Percentiles rank a stretch among this genome's conserved stretches.
Evolutionary conservation across 495 filamentous ascomycete species (phyloP).

Genomic region (Annulohypoxylon moriforme): DNA sequence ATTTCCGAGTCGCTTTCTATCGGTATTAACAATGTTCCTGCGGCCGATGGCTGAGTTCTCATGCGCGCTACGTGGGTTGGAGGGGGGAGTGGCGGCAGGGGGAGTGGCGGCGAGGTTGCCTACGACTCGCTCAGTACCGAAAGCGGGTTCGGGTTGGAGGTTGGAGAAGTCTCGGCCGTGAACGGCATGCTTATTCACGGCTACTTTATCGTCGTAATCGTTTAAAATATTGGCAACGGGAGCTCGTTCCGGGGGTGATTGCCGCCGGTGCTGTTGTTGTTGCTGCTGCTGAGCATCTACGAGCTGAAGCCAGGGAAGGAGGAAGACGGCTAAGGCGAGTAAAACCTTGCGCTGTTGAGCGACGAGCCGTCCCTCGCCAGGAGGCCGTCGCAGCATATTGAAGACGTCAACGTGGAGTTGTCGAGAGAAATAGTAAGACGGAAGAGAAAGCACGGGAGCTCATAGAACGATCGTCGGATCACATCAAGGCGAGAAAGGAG

Average conservation of each 20-base stretch:
- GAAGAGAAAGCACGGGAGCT: background rate
- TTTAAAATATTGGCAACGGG: slow-evolving; percentile 47
- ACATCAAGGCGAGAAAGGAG: slow-evolving; percentile 23
- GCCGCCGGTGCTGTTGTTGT: slow-evolving; percentile 60
- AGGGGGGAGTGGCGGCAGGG: slow-evolving; percentile 39
- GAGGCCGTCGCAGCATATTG: slow-evolving; percentile 68
- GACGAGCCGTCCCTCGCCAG: slow-evolving; percentile 60
- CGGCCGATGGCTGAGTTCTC: slow-evolving; percentile 29
- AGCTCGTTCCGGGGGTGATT: slow-evolving; percentile 40
- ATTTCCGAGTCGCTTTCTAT: slow-evolving; percentile 56
- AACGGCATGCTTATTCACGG: slow-evolving; percentile 35
- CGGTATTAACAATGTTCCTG: slow-evolving; percentile 31
- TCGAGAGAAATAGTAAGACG: slow-evolving; percentile 17
- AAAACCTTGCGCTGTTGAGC: slow-evolving; percentile 58
- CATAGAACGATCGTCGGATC: slow-evolving; percentile 10
- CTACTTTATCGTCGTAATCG: slow-evolving; percentile 46
- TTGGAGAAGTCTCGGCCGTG: slow-evolving; percentile 29
- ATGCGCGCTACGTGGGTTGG: slow-evolving; percentile 42
- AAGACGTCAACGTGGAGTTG: slow-evolving; percentile 56
- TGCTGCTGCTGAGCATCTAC: slow-evolving; percentile 69
- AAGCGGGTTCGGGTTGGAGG: slow-evolving; percentile 47
- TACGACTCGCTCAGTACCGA: slow-evolving; percentile 37
- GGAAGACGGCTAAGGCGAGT: slow-evolving; percentile 61
- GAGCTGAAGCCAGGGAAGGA: slow-evolving; percentile 63
- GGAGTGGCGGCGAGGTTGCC: slow-evolving; percentile 46